Evolutionary conservation across 495 filamentous ascomycete species (phyloP).

Genomic region (Penicillium maclennaniae): DNA sequence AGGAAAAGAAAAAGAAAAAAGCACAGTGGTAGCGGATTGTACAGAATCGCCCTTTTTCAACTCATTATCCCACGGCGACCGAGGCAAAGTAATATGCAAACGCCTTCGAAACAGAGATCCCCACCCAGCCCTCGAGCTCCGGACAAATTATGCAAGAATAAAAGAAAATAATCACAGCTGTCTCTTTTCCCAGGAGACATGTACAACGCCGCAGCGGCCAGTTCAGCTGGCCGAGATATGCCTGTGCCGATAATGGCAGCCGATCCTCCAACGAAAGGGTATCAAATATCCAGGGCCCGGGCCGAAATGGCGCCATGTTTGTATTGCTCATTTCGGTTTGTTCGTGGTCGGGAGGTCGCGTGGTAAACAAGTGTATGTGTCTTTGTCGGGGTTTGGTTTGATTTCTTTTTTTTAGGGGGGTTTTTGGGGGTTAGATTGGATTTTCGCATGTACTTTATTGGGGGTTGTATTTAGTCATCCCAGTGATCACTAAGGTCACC

Average conservation of each 20-base stretch:
- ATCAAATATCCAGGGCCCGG: conserved; percentile 18
- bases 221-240: conserved; percentile 22
- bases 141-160: conserved; percentile 30
- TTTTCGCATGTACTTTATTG: conserved; percentile 11
- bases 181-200: conserved; percentile 24
- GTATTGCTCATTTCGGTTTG: conserved; percentile 3
- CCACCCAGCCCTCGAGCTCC: conserved; percentile 18
- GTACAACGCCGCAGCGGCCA: conserved; percentile 38
- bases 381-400: conserved; percentile 9
- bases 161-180: conserved; percentile 14
- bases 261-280: conserved; percentile 25
- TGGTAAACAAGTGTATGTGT: not conserved
- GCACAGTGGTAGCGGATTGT: conserved; percentile 24
- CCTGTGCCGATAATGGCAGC: conserved; percentile 12
- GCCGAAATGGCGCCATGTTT: not conserved
- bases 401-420: conserved; percentile 9
- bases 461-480: conserved; percentile 25
- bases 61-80: conserved; percentile 22
- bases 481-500: conserved; percentile 35
- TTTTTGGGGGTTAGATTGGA: not conserved
- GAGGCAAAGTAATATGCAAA: conserved; percentile 19
- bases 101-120: conserved; percentile 20
- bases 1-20: conserved; percentile 13
- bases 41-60: conserved; percentile 22
- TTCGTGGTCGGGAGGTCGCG: conserved; percentile 1